A percentile compares a stretch with the other conserved stretches of the same genome.
These are phyloP conservation scores for Diddensiella transvaalensis DNA, from an alignment of 805 yeast genomes.

Conservation along the genomic window DNA sequence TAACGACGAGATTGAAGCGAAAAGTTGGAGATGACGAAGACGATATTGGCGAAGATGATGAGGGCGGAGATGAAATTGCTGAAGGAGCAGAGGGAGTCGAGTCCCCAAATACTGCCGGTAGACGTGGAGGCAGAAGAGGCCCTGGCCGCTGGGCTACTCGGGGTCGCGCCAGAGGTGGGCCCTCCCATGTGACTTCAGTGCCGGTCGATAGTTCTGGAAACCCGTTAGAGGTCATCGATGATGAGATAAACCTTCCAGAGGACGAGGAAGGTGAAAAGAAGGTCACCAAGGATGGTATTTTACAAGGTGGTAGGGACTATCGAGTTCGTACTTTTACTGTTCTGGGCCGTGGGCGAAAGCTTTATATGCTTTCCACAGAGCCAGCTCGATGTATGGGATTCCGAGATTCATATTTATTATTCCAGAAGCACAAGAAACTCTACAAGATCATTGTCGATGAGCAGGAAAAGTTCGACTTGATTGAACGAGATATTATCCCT, in stretches of 20 bases:
- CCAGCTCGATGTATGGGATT: conserved; percentile 95
- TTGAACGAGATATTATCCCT: conserved; percentile 77
- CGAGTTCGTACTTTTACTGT: conserved; percentile 46
- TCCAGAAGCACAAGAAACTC: conserved; percentile 77
- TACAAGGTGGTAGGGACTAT: conserved; percentile 70
- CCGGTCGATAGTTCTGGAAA: conserved; percentile 67
- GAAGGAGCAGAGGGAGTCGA: conserved; percentile 7
- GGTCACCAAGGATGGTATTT: conserved; percentile 61
- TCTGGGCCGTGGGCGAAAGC: conserved; percentile 58
- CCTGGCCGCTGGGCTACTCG: conserved; percentile 21
- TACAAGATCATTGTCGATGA: conserved; percentile 70
- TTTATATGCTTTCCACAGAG: conserved; percentile 90
- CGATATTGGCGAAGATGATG: conserved; percentile 20
- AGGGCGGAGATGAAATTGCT: conserved; percentile 18
- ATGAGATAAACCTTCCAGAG: conserved; percentile 72
- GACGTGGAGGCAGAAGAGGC: conserved; percentile 17
- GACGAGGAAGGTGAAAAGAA: conserved; percentile 79
- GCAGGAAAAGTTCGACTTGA: conserved; percentile 77
- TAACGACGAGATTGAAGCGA: conserved; percentile 1
- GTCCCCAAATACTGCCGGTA: conserved; percentile 15
- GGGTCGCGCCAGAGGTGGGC: conserved; percentile 21
- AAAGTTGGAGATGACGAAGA: conserved; percentile 12
- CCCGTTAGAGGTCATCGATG: conserved; percentile 59
- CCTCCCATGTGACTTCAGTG: conserved; percentile 28
- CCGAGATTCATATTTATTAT: conserved; percentile 83